Percentiles rank a stretch among this genome's conserved stretches.
phyloP scores from a whole-genome alignment of 257 asterid genomes.

The Capsicum baccatum region DNA sequence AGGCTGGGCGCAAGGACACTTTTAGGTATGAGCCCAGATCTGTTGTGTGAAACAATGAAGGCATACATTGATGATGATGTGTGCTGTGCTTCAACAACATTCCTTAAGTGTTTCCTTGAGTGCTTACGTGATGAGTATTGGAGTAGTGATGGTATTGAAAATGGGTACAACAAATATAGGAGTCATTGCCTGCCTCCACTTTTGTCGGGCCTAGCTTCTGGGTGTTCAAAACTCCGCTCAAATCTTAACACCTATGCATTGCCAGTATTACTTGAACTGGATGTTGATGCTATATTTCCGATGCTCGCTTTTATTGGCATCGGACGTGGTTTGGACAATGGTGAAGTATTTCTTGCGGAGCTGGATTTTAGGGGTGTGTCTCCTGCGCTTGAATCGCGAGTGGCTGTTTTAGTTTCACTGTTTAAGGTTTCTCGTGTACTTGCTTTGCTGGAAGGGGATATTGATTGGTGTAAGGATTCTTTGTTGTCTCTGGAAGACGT shows the following conservation, averaged over 20 bases:
- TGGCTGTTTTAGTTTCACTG: slow-evolving; percentile 82
- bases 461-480: slow-evolving; percentile 68
- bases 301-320: slow-evolving; percentile 82
- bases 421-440: slow-evolving; percentile 88
- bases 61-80: slow-evolving; percentile 91
- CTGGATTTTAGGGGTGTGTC: slow-evolving; percentile 43
- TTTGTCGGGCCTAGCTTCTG: slow-evolving; percentile 82
- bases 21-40: slow-evolving; percentile 67
- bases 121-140: slow-evolving; percentile 88
- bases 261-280: slow-evolving; percentile 83
- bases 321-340: slow-evolving; percentile 47
- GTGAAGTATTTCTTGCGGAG: slow-evolving; percentile 52
- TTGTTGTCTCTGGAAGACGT: slow-evolving; percentile 47
- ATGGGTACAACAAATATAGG: slow-evolving; percentile 75
- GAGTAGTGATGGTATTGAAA: slow-evolving; percentile 76
- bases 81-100: slow-evolving; percentile 89
- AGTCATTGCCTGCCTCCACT: slow-evolving; percentile 75
- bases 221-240: slow-evolving; percentile 74
- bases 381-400: slow-evolving; percentile 66
- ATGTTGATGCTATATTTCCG: slow-evolving; percentile 77
- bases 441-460: slow-evolving; percentile 90
- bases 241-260: slow-evolving; percentile 90
- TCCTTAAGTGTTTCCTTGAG: slow-evolving; percentile 89
- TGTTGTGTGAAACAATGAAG: slow-evolving; percentile 68
- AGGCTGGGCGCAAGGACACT: slow-evolving; percentile 83